These are phyloP conservation scores for Tolypocladium ophioglossoides DNA, from an alignment of 2,329 filamentous ascomycete genomes.

Conservation along the genomic window DNA sequence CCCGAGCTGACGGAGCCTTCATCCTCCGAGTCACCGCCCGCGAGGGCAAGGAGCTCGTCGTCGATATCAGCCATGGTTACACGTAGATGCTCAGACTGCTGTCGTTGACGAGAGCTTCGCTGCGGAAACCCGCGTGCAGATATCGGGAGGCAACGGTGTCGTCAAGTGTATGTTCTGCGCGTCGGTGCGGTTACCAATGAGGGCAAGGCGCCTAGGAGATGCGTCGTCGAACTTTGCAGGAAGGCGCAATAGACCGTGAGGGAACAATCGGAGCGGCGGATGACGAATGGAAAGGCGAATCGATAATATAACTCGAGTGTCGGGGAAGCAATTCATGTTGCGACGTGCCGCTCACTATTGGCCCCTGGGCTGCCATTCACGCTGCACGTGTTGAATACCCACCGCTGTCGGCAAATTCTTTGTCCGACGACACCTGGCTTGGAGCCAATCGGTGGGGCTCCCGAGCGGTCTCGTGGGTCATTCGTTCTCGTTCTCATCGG, in stretches of 20 bases:
- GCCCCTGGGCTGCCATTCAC: background rate
- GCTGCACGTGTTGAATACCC: background rate
- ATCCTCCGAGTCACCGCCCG: slow-evolving; percentile 63
- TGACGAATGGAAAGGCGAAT: background rate
- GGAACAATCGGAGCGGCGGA: background rate
- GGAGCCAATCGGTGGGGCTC: slow-evolving; percentile 1
- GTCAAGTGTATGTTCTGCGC: background rate
- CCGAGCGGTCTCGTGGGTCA: background rate
- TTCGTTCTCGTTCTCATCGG: background rate
- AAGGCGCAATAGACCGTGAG: background rate
- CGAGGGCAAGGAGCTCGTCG: slow-evolving; percentile 86
- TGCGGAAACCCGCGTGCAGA: background rate
- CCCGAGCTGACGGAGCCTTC: slow-evolving; percentile 43
- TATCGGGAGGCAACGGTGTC: background rate
- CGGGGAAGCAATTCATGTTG: background rate
- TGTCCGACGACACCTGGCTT: background rate
- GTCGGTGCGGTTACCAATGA: background rate
- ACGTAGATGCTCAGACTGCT: background rate
- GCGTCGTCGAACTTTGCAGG: background rate
- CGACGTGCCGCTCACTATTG: background rate
- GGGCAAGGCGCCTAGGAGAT: background rate
- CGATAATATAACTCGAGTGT: background rate
- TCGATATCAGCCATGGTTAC: slow-evolving; percentile 75
- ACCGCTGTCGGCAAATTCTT: background rate
- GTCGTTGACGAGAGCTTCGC: background rate